Base-by-base conservation (phyloP, 192 early-diverging fungal genomes). In the Oehlia diaphana region DNA sequence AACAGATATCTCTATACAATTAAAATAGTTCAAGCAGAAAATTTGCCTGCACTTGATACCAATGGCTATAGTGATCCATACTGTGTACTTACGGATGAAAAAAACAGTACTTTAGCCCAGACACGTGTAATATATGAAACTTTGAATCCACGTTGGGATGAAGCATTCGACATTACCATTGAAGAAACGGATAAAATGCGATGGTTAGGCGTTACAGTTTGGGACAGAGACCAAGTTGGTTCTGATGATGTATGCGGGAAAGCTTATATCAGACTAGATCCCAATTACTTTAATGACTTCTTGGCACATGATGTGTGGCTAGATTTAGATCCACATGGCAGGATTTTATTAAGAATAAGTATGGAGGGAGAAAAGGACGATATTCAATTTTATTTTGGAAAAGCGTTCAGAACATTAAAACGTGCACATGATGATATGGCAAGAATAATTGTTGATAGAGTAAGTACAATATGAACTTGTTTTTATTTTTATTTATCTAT, bases 381-480 rank as follows among this genome's bases (percentile, higher is more conserved):
- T 80, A 88, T 91, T n/a, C 92, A 94, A 81, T 95, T 94, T 81
- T 94, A 92, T 87, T 94, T 93, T 74, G 92, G 92, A 44, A 89
- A 90, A 77, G 91, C 93, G 37, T 93, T 93, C 84, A 90, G 94
- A 39, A 88, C 84, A 21, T 72, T 95, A 28, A 90, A 91, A 79
- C 87, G 93, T 35, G 87, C 92, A 39, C 87, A 91, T 72, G 86
- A 90, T 26, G 92, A 94, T 70, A 88, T 93, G 82, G 87, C 89
- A 70, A 87, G 90, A 70, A 86, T 86, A 39, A 92, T 94, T 81
- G 91, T 94, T 13, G 91, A 94, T 72, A 88, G 82, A 72, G 89
- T 90, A 90, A 70, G 81, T 35, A 16, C 21, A 31, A 42, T 26
- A 58, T 12, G 19, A 37, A 33, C 4, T 31, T 13, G 10, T 71